phyloP scores from a whole-genome alignment of 2,329 filamentous ascomycete genomes.

The Beauveria australis region DNA sequence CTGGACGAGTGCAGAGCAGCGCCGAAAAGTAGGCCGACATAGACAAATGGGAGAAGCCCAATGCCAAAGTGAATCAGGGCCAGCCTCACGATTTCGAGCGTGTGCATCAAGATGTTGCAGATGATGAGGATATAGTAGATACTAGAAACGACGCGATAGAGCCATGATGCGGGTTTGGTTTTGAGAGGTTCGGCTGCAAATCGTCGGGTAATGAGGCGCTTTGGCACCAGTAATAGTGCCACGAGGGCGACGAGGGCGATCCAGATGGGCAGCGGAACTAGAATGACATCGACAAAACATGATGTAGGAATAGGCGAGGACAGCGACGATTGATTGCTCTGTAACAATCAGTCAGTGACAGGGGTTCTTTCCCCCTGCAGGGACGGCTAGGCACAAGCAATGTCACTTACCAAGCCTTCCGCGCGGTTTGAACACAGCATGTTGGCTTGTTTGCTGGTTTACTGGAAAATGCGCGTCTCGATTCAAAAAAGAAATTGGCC shows the following conservation, averaged over 20 bases:
- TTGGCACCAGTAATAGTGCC: background rate
- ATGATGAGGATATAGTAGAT: constrained; percentile 7
- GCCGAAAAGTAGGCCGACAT: constrained; percentile 3
- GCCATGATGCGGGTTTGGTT: background rate
- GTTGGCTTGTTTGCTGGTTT: background rate
- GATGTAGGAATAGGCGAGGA: constrained; percentile 1
- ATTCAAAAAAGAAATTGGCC: too few species aligned
- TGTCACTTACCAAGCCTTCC: constrained; percentile 7
- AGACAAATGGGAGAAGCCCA: constrained; percentile 5
- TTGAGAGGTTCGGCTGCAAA: background rate
- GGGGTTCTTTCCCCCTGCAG: too few species aligned
- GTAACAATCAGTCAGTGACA: background rate
- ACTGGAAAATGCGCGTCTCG: background rate
- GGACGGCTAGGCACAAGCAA: too few species aligned
- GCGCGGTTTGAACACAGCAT: constrained; percentile 7
- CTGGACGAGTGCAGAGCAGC: background rate
- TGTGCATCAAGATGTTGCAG: constrained; percentile 4
- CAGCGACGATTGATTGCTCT: constrained; percentile 1
- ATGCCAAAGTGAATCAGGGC: constrained; percentile 4
- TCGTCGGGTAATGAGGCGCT: background rate
- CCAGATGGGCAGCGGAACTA: constrained; percentile 8
- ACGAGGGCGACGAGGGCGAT: background rate
- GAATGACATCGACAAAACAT: constrained; percentile 9
- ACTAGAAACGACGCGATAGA: background rate
- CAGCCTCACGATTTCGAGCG: constrained; percentile 7